These are phyloP conservation scores for Macroventuria anomochaeta DNA, from an alignment of 2,329 filamentous ascomycete species.

Conservation along the genomic window DNA sequence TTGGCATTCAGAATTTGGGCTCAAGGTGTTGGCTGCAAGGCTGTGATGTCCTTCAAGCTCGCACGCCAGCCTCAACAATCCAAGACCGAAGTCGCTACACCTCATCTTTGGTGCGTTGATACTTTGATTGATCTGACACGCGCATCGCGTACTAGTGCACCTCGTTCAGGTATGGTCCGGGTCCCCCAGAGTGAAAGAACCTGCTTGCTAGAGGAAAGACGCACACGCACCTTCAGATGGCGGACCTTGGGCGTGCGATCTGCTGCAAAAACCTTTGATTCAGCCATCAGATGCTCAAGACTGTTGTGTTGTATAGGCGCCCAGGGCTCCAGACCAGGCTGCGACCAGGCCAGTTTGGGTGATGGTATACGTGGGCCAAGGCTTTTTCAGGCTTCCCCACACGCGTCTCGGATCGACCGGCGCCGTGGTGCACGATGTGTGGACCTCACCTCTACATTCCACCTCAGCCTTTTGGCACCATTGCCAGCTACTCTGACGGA, in stretches of 20 bases:
- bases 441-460: conserved; percentile 25
- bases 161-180: conserved; percentile 10
- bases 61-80: not conserved
- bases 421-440: conserved; percentile 17
- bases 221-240: conserved; percentile 23
- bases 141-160: conserved; percentile 15
- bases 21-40: not conserved
- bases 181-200: conserved; percentile 21
- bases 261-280: conserved; percentile 28
- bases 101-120: not conserved
- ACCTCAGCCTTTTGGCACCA: not conserved
- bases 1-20: not conserved
- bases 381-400: conserved; percentile 38
- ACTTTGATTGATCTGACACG: not conserved
- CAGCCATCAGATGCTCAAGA: conserved; percentile 28
- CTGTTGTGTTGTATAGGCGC: conserved; percentile 18
- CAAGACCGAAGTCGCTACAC: not conserved
- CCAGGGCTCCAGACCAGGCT: conserved; percentile 19
- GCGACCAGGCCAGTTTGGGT: conserved; percentile 23
- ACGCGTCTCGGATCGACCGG: conserved; percentile 35
- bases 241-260: conserved; percentile 23
- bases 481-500: not conserved
- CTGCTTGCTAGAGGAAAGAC: conserved; percentile 18
- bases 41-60: not conserved
- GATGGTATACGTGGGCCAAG: conserved; percentile 44